Evolutionary conservation across 2,329 filamentous ascomycete genomes (phyloP), one percentile per base, ranked within the genome.

Genomic region (Daldinia sp.): DNA sequence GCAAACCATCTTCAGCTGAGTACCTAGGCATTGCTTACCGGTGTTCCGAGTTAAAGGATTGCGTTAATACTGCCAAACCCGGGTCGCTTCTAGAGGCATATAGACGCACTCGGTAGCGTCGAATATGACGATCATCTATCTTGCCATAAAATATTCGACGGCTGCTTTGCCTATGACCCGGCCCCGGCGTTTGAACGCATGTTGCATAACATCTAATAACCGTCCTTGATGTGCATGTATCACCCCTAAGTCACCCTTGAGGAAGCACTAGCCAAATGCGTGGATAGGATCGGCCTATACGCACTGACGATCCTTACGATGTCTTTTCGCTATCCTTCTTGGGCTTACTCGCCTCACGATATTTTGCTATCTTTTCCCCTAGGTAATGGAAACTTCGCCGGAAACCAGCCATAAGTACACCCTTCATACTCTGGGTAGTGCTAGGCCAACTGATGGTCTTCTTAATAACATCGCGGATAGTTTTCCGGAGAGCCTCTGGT

Each of bases 381-480:
- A 96, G 72, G 75, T 99, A 99, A 65, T 88, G 85, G 80, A 85
- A 84, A 4, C 89, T 90, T 71, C 89, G 86, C 5, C 81, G 74
- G 13, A 91, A 75, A 0, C 95, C 96, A 0, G 91, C 89, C 2
- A 93, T 98, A 43, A 97, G 76, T 1, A 91, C 76, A 1, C 93
- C 89, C 79, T 99, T 99, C 65, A 94, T 75, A 55, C 89, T 95
- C 78, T 99, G 94, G 4, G 88, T 88, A 2, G 92, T 93, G 72
- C 93, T 95, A 0, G 95, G 94, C 95, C 95, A 98, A 58, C 87
- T 86, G 71, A 98, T 92, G 0, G 96, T 98, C 74, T 91, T 90
- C 73, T 88, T 90, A 73, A 99, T 94, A 37, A 93, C 90, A 34
- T 84, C 82, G 30, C 89, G 85, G 15, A 98, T 87, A 68, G 90